Conservation (phyloP, 2,329 filamentous ascomycete species). For the Cordyceps tenuipes region DNA sequence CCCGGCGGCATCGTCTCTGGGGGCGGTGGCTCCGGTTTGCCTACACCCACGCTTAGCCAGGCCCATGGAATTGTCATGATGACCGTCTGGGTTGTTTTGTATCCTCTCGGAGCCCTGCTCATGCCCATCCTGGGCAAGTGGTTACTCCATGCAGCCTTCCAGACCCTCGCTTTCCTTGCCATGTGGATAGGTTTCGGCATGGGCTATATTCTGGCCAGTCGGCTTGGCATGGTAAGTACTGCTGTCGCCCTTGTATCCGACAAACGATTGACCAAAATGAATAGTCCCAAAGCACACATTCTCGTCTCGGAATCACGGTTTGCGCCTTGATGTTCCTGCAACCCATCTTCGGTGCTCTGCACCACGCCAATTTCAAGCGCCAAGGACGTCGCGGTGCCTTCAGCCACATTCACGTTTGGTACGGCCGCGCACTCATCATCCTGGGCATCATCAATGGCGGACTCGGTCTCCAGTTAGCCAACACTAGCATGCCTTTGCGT, state of each 20-base stretch:
- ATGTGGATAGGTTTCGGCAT: constrained; percentile 55
- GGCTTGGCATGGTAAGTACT: constrained; percentile 34
- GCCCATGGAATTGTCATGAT: constrained; percentile 55
- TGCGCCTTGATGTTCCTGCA: constrained; percentile 47
- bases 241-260: neutral
- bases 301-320: constrained; percentile 47
- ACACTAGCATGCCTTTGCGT: constrained; percentile 31
- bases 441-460: constrained; percentile 57
- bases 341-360: constrained; percentile 47
- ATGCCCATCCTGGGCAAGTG: constrained; percentile 53
- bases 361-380: constrained; percentile 47
- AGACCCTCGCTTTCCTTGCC: constrained; percentile 43
- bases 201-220: constrained; percentile 40
- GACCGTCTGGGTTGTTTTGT: constrained; percentile 48
- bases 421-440: constrained; percentile 48
- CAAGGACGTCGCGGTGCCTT: constrained; percentile 39
- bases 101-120: constrained; percentile 50
- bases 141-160: constrained; percentile 49
- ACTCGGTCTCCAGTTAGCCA: constrained; percentile 46
- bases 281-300: constrained; percentile 46
- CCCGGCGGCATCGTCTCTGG: constrained; percentile 9
- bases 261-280: constrained; percentile 4
- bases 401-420: constrained; percentile 54
- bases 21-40: constrained; percentile 12
- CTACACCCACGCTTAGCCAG: constrained; percentile 24